Conservation (phyloP, 2,329 filamentous ascomycete species). For the Coleophoma eucalyptorum region DNA sequence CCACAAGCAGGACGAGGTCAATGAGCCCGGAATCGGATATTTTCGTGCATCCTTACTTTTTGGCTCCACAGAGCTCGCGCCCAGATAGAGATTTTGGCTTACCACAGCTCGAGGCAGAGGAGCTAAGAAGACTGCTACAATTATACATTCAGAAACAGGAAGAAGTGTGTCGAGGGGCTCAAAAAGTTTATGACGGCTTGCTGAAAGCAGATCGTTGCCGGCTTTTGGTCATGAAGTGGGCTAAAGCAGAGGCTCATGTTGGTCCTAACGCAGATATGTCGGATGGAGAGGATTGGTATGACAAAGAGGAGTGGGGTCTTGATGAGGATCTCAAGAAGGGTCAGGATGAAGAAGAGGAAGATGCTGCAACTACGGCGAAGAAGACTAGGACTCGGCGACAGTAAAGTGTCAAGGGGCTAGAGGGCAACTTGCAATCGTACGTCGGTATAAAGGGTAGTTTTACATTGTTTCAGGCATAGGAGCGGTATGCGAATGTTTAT, state of each 20-base stretch:
- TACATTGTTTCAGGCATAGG: no score
- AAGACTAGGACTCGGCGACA: constrained; percentile 41
- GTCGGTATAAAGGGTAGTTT: no score
- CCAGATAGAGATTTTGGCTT: constrained; percentile 70
- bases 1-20: constrained; percentile 27
- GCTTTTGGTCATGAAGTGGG: constrained; percentile 68
- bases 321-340: constrained; percentile 76
- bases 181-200: constrained; percentile 65
- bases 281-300: constrained; percentile 88
- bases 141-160: constrained; percentile 84
- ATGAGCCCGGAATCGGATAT: constrained; percentile 39
- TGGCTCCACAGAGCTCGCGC: constrained; percentile 56
- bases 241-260: constrained; percentile 72
- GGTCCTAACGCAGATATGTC: constrained; percentile 67
- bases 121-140: constrained; percentile 69
- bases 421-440: not conserved
- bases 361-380: constrained; percentile 45
- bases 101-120: constrained; percentile 71
- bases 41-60: constrained; percentile 73
- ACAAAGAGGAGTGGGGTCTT: constrained; percentile 74
- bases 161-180: constrained; percentile 70
- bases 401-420: constrained; percentile 2
- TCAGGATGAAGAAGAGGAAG: constrained; percentile 78
- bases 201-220: constrained; percentile 70
- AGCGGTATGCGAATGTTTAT: no score